A percentile compares a stretch with the other conserved stretches of the same genome.
Conservation (phyloP, 1,284 basidiomycete species). For the Lentinula novae-zelandiae region DNA sequence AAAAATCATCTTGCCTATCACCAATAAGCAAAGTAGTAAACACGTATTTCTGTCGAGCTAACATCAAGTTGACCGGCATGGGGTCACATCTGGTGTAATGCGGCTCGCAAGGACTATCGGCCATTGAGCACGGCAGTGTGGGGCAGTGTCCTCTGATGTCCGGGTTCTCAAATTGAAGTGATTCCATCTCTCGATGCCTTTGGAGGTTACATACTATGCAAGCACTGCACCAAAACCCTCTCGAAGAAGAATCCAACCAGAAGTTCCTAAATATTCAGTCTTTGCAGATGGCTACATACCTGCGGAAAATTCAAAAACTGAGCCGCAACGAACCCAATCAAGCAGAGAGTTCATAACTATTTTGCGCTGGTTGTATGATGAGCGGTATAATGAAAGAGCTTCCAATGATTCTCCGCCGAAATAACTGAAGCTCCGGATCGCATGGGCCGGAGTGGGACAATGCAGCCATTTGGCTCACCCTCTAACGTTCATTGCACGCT, state of each 20-base stretch:
- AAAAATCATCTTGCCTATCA: not conserved
- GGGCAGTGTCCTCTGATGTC: no score
- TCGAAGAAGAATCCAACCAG: not conserved
- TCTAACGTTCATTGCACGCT: not conserved
- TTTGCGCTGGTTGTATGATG: no score
- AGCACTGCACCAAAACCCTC: not conserved
- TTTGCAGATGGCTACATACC: no score
- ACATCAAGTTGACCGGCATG: not conserved
- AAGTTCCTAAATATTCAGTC: not conserved
- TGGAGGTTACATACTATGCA: not conserved
- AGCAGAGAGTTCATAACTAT: no score
- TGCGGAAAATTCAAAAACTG: no score
- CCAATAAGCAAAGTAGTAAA: not conserved
- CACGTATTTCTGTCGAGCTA: not conserved
- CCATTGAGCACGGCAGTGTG: not conserved
- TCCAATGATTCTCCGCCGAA: no score
- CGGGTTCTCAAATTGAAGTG: not conserved
- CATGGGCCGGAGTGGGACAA: no score
- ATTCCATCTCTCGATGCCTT: not conserved
- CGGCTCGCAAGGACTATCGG: not conserved
- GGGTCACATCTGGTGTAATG: not conserved
- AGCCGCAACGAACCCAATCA: no score
- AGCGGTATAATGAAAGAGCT: no score
- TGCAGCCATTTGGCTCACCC: no score
- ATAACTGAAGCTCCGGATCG: no score